phyloP scores from a whole-genome alignment of 164 flowering plant species.

The Taxillus chinensis region DNA sequence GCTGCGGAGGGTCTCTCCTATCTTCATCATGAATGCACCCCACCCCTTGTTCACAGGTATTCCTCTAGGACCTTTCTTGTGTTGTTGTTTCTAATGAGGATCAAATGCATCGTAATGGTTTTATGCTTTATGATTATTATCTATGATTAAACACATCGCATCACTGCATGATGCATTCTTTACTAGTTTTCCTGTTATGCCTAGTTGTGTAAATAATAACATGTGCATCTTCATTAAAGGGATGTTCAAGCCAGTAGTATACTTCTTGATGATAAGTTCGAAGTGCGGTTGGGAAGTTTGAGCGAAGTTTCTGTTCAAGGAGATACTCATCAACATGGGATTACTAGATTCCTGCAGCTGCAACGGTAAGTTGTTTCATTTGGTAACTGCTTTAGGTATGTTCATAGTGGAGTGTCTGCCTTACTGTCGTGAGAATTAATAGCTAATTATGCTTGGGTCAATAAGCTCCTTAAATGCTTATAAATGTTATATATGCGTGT shows the following conservation, averaged over 20 bases:
- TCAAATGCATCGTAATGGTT: too few species aligned
- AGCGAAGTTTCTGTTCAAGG: constrained; percentile 3
- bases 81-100: not conserved
- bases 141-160: too few species aligned
- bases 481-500: too few species aligned
- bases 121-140: too few species aligned
- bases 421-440: not conserved
- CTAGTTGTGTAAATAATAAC: too few species aligned
- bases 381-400: not conserved
- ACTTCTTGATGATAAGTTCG: constrained; percentile 7
- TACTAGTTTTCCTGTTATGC: too few species aligned
- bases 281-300: constrained; percentile 3
- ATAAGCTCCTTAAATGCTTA: not conserved
- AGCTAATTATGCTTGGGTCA: not conserved
- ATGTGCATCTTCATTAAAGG: not conserved
- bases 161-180: too few species aligned
- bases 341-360: not conserved
- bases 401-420: not conserved
- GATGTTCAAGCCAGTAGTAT: constrained; percentile 7
- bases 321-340: not conserved
- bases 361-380: constrained; percentile 2
- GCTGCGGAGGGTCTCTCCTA: not conserved
- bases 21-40: not conserved
- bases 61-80: not conserved
- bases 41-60: constrained; percentile 1